A percentile compares a stretch with the other conserved stretches of the same genome.
Evolutionary conservation across 78 protist genomes (phyloP).

Genomic region (Dictyostelium intermedium): DNA sequence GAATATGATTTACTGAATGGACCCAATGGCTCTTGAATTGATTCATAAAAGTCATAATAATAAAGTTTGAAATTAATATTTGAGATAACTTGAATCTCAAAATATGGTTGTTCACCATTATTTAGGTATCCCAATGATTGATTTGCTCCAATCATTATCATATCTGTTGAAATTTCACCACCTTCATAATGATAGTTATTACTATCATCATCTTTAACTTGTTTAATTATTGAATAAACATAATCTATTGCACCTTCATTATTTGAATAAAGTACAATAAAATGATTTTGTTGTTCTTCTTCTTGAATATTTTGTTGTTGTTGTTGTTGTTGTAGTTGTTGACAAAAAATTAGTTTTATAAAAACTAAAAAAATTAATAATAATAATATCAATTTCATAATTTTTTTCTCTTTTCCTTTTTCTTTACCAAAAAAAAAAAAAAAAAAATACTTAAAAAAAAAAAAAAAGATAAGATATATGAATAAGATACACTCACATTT

Average conservation of each 20-base stretch:
- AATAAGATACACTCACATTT: background rate
- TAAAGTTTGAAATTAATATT: background rate
- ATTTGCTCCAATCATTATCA: background rate
- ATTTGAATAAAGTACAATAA: background rate
- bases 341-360: background rate
- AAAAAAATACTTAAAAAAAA: background rate
- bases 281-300: background rate
- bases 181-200: background rate
- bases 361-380: background rate
- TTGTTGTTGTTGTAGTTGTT: background rate
- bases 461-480: background rate
- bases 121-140: background rate
- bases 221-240: background rate
- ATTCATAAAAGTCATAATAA: background rate
- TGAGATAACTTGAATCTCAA: background rate
- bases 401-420: background rate
- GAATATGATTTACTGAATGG: background rate
- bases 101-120: background rate
- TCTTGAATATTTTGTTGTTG: background rate
- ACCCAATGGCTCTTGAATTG: background rate
- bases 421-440: background rate
- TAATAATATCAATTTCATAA: background rate
- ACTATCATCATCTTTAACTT: background rate
- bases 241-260: background rate
- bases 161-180: background rate